Base-by-base conservation (phyloP, 768 basidiomycete species). In the Boletus insuetus region DNA sequence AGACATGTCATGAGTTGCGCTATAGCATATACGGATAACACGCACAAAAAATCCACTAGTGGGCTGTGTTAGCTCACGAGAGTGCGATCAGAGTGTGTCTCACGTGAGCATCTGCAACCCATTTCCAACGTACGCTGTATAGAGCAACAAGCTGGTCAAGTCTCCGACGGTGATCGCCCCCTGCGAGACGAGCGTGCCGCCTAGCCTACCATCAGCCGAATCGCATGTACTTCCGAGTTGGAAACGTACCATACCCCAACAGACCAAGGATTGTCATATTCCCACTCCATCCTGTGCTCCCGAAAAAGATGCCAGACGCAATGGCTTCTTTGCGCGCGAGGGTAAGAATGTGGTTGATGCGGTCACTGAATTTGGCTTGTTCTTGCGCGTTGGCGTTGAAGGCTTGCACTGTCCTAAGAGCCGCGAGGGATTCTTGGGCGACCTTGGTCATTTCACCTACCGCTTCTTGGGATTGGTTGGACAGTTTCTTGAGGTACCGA, bases 371-470 rank as follows among this genome's bases (percentile, higher is more conserved):
- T 56, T 89, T 86, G 17, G 72, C 68, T 55, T 86, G 80, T 75
- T 98, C 96, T 66, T 89, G 83, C 3, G 79, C 77, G 43, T 84
- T 74, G 0, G 92, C 94, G 63, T 98, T 95, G 76, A 83, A 97
- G 0, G 94, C 90, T 65, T 98, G 95, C 0, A 95, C 89, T 0
- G 93, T 95, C 3, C 92, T 82, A 31, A 95, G 77, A 4, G 90
- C 91, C 4, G 90, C 82, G 6, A 99, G 82, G 6, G 94, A 86
- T 66, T 99, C 96, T 55, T 92, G 87, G 6, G 95, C 94, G 32
- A 75, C 79, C 72, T 82, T 94, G 32, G 94, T 92, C 94, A 96
- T 94, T 52, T 96, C 94, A 52, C 95, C 95, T 49, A 97, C 81
- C 1, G 95, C 93, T 64, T 94, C 94, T 70, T 99, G 96, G 7